Evolutionary conservation across 1,139 yeast genomes (phyloP), one percentile per base, ranked within the genome.

Genomic region (Keqinozyma sinolaborantium): DNA sequence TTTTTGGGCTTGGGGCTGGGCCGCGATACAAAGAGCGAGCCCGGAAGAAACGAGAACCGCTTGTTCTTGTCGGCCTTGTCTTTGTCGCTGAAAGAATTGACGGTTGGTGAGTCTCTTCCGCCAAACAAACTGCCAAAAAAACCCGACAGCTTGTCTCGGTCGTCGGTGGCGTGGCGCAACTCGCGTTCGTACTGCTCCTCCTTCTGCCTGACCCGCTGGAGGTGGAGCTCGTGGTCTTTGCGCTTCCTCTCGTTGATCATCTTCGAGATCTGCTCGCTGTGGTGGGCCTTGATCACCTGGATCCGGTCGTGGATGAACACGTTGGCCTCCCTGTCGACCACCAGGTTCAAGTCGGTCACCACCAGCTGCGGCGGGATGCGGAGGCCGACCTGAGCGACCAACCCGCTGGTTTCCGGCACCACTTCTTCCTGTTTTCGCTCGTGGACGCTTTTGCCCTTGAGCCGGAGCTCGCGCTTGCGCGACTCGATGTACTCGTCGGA

Each of bases 161-260:
- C 56, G 16, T 42, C 44, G 1, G 58, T 48, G 4, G 61, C 63
- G 3, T 54, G 51, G 23, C 49, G 42, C 25, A 64, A 29, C 16
- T 55, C 57, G 31, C 47, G 44, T 30, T 64, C 73, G 34, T 64
- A 65, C 37, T 66, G 68, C 36, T 63, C 71, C 40, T 68, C 73
- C 44, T 60, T 66, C 33, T 50, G 42, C 38, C 54, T 58, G 30
- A 67, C 45, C 35, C 69, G 57, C 32, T 51, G 55, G 15, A 68
- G 51, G 34, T 63, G 63, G 29, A 49, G 33, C 37, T 68, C 73
- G 39, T 68, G 71, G 38, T 69, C 74, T 38, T 51, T 53, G 14
- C 63, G 52, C 35, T 61, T 65, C 30, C 75, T 48, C 33, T 66
- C 73, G 40, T 58, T 63, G 29, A 69, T 63, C 40, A 62, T 62